phyloP scores from a whole-genome alignment of 176 grass and related monocot genomes.

The Oryza glaberrima region DNA sequence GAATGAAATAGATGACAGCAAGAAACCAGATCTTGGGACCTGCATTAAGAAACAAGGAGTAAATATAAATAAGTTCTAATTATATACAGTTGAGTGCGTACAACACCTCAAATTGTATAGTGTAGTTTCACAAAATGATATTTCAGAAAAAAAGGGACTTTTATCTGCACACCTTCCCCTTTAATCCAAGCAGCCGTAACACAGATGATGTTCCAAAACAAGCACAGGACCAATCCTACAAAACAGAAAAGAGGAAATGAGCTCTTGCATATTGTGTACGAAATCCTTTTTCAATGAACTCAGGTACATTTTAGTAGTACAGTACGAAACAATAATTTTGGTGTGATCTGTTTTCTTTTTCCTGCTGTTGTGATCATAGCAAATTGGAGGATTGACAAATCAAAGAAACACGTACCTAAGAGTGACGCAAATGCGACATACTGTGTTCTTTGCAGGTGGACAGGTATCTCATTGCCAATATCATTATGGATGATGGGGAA shows the following conservation, averaged over 20 bases:
- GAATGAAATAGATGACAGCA: conserved; percentile 70
- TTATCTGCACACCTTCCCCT: conserved; percentile 48
- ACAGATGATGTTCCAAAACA: conserved; percentile 76
- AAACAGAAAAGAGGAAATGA: background rate
- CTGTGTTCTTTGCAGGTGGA: conserved; percentile 60
- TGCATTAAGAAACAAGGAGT: conserved; percentile 33
- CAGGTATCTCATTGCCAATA: conserved; percentile 77
- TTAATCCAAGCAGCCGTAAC: conserved; percentile 66
- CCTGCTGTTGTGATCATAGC: background rate
- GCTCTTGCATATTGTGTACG: background rate
- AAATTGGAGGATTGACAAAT: background rate
- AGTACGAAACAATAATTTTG: background rate
- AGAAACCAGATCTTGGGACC: conserved; percentile 87
- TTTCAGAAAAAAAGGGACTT: background rate
- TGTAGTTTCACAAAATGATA: background rate
- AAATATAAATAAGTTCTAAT: background rate
- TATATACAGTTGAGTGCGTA: background rate
- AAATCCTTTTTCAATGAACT: background rate
- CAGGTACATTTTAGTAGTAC: background rate
- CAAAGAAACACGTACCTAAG: conserved; percentile 47
- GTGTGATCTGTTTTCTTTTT: background rate
- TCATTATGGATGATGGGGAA: conserved; percentile 80
- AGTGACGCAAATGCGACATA: conserved; percentile 73
- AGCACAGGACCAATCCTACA: conserved; percentile 56
- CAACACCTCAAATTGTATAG: background rate